Evolutionary conservation across 2,329 filamentous ascomycete species (phyloP).

Genomic region (Colletotrichum eleusines): DNA sequence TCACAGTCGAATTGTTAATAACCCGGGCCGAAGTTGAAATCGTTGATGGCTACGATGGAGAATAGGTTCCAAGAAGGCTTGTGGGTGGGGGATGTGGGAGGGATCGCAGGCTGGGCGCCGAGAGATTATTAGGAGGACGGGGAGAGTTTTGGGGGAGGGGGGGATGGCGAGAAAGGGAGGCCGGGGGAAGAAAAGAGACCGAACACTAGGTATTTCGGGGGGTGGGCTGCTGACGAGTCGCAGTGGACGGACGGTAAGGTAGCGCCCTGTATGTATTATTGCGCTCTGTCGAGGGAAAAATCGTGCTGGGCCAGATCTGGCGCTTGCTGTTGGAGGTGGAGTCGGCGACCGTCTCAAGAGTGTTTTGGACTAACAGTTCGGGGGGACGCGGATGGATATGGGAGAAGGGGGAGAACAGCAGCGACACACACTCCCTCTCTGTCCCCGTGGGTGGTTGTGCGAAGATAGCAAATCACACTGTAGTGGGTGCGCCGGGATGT

Average conservation of each 20-base stretch:
- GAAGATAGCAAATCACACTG: conserved; percentile 27
- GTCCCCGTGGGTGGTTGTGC: background rate
- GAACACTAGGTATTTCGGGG: conserved; percentile 39
- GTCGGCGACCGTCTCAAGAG: conserved; percentile 44
- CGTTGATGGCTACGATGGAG: conserved; percentile 28
- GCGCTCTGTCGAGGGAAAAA: conserved; percentile 36
- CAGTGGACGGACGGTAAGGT: conserved; percentile 6
- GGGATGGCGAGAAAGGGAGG: conserved; percentile 30
- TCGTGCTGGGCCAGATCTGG: conserved; percentile 32
- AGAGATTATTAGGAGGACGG: conserved; percentile 39
- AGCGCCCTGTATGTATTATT: conserved; percentile 31
- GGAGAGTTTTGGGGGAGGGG: conserved; percentile 19
- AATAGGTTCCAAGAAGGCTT: conserved; percentile 40
- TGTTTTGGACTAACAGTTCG: conserved; percentile 43
- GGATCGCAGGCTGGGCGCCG: conserved; percentile 45
- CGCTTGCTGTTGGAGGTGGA: conserved; percentile 30
- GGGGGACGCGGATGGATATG: conserved; percentile 42
- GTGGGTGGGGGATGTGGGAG: conserved; percentile 42
- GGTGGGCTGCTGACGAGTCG: conserved; percentile 28
- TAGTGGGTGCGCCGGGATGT: background rate
- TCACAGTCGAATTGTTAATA: conserved; percentile 30
- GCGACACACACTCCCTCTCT: background rate
- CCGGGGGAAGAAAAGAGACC: conserved; percentile 22
- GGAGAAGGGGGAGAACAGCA: conserved; percentile 33
- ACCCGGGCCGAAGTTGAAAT: conserved; percentile 29